phyloP scores from a whole-genome alignment of 495 filamentous ascomycete species.

The Hypoxylon rickii region DNA sequence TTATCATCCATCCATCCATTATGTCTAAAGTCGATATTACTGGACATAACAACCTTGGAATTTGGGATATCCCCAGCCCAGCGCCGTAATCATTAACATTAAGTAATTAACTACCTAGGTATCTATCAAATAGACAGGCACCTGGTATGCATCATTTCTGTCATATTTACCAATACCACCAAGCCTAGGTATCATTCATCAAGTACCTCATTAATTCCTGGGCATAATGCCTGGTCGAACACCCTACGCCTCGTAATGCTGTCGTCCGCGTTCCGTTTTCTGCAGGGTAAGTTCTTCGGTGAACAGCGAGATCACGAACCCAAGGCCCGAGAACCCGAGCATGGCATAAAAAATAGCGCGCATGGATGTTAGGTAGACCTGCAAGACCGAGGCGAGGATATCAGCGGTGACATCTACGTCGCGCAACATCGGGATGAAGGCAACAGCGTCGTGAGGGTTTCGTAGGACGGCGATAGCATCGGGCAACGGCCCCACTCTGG shows the following conservation, averaged over 20 bases:
- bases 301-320: constrained; percentile 23
- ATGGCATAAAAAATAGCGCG: constrained; percentile 31
- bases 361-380: constrained; percentile 20
- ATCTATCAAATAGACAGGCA: no score
- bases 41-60: no score
- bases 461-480: constrained; percentile 9
- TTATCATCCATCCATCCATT: no score
- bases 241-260: constrained; percentile 25
- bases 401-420: constrained; percentile 18
- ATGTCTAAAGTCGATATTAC: no score
- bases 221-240: no score
- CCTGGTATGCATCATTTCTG: no score
- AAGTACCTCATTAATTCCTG: no score
- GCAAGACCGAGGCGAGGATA: constrained; percentile 11
- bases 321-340: constrained; percentile 24
- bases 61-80: no score
- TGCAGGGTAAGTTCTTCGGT: constrained; percentile 27
- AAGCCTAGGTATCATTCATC: no score
- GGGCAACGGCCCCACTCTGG: constrained; percentile 17
- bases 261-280: constrained; percentile 24
- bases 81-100: no score
- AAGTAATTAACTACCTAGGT: no score
- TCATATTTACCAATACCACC: no score
- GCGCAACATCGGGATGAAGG: constrained; percentile 27
- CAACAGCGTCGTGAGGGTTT: constrained; percentile 22